A percentile compares a stretch with the other conserved stretches of the same genome.
Conservation (phyloP, 2,329 filamentous ascomycete species). For the Ceratocystis cubensis region DNA sequence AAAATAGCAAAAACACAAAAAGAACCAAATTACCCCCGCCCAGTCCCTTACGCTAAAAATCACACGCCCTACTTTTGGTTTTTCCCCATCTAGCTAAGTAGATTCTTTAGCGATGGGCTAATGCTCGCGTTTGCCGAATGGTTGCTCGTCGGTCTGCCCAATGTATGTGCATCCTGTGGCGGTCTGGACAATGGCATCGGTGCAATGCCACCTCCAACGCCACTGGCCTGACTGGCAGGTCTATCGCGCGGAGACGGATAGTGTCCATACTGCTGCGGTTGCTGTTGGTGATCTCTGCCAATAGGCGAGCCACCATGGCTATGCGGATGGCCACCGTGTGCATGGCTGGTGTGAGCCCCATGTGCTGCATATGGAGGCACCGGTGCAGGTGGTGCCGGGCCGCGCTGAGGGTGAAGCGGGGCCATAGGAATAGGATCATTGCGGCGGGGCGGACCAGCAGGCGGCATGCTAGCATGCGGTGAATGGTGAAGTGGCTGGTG, state of each 20-base stretch:
- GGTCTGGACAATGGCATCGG: background rate
- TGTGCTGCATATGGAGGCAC: background rate
- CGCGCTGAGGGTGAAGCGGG: constrained; percentile 11
- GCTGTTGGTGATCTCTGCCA: background rate
- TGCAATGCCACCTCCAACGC: background rate
- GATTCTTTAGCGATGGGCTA: constrained; percentile 61
- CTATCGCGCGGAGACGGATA: constrained; percentile 11
- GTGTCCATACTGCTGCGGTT: constrained; percentile 22
- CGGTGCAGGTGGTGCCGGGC: background rate
- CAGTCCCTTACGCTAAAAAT: no score
- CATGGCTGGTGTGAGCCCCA: background rate
- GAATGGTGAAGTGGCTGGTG: constrained; percentile 15
- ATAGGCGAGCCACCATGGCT: constrained; percentile 14
- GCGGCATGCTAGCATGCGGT: constrained; percentile 10
- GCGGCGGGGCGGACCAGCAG: constrained; percentile 6
- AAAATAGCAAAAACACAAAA: background rate
- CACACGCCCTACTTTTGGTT: background rate
- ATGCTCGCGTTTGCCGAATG: constrained; percentile 44
- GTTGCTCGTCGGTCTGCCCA: constrained; percentile 40
- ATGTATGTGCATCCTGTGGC: constrained; percentile 31
- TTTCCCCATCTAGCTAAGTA: constrained; percentile 45
- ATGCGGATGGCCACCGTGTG: background rate
- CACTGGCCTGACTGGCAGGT: background rate
- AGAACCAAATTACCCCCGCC: no score
- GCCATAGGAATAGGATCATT: constrained; percentile 12